Base-by-base conservation (phyloP, 148 eudicot genomes). In the Diospyros lotus region DNA sequence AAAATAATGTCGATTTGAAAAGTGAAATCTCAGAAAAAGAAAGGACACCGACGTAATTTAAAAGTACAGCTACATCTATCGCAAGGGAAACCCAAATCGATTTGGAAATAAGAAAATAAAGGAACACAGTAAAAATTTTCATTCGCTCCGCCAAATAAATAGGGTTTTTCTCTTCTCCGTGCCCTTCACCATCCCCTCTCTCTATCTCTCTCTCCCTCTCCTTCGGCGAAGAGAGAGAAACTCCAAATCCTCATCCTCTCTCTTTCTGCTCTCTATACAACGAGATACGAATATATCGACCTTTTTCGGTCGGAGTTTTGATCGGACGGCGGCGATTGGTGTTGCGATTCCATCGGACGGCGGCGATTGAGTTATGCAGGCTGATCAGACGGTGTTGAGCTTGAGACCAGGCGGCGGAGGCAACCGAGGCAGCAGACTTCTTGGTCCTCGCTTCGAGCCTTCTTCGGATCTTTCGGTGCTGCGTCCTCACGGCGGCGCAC, bases 351-450 rank as follows among this genome's bases (percentile, higher is more conserved):
- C 66, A 73, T 76, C 69, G 74, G 66, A 64, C 82, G 77, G 72
- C 79, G 67, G 68, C 64, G 78, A 73, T 76, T 28, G 80, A 90
- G 89, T 81, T 88, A 94, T 91, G 97, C 96, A 89, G 90, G 86
- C 89, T 82, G 98, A 94, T 83, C 92, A 87, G 81, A 90, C 98
- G 64, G 90, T 88, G 64, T 85, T 94, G 82, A 94, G 96, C 84
- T 89, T 94, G 90, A 87, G 98, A 89, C 98, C 98, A 62, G 95
- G 92, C 75, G 93, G 95, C 69, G 96, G 83, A 44, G 87, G 83
- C 72, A 84, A 85, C 82, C 91, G 97, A 75, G 88, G 84, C 43
- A 65, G 83, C 82, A 82, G 94, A 80, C 80, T 86, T 43, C 75
- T 85, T 46, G 97, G 83, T 68, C 80, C 92, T 64, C 92, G 96